Evolutionary conservation across 2,329 filamentous ascomycete genomes (phyloP).

Genomic region (Pseudocercospora fijiensis): DNA sequence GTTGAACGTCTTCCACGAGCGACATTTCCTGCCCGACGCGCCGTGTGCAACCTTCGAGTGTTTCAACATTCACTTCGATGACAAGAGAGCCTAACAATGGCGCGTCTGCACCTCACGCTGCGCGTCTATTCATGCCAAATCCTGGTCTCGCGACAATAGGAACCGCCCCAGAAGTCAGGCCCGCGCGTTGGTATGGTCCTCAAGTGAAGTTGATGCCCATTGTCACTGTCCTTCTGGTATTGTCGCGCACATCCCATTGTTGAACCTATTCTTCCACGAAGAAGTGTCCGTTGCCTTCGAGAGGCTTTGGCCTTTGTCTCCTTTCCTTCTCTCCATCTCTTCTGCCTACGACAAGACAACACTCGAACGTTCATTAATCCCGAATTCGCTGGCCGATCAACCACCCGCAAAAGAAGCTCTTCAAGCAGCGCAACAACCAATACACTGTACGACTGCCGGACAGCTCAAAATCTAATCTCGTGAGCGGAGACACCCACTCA

Average conservation of each 20-base stretch:
- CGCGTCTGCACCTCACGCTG: conserved; percentile 5
- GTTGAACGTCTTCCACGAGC: neutral
- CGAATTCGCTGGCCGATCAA: conserved; percentile 28
- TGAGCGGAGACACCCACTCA: conserved; percentile 11
- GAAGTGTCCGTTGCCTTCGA: conserved; percentile 35
- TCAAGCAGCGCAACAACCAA: neutral
- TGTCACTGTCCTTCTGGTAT: conserved; percentile 33
- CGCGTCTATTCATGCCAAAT: conserved; percentile 30
- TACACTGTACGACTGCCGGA: conserved; percentile 27
- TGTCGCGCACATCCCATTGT: conserved; percentile 43
- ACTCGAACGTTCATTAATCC: conserved; percentile 15
- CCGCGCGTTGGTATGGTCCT: conserved; percentile 20
- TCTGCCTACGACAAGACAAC: conserved; percentile 17
- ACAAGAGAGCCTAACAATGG: conserved; percentile 4
- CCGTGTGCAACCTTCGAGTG: conserved; percentile 11
- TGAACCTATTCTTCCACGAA: conserved; percentile 34
- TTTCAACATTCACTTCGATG: conserved; percentile 13
- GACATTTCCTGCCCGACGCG: conserved; percentile 11
- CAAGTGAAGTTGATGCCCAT: conserved; percentile 23
- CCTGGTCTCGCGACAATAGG: conserved; percentile 32
- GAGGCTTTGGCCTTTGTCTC: conserved; percentile 30
- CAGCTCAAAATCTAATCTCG: conserved; percentile 25
- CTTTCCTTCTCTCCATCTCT: conserved; percentile 14
- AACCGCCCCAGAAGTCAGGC: conserved; percentile 19
- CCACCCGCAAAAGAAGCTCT: conserved; percentile 10